Base-by-base conservation (phyloP, 345 rosid species). In the Citrus maxima region DNA sequence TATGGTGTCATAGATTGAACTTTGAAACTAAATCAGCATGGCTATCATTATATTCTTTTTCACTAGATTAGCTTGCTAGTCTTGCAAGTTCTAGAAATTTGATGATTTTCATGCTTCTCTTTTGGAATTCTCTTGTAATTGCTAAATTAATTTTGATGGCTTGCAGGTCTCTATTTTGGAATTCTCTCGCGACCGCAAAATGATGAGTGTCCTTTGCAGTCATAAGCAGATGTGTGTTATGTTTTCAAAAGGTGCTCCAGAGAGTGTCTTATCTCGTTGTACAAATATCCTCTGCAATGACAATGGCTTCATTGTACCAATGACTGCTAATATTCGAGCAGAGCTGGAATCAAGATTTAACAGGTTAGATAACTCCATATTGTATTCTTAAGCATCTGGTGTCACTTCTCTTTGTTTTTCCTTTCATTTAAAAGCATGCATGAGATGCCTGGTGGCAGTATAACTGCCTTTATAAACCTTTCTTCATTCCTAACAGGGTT, bases 241-340 rank as follows among this genome's bases (percentile, higher is more conserved):
- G 92, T 94, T 94, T 79, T 90, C 97, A 6, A 96, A 96, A 87
- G 99, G 99, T 86, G 98, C 99, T 86, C 98, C 99, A 61, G 99
- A 96, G 81, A 91, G 93, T 83, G 87, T 96, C 78, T 78, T 94
- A 77, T 89, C 98, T 76, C 91, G 98, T 82, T 94, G 99, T 83
- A 84, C 97, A 7, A 86, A 76, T 85, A 81, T 93, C 79, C 94
- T 94, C 58, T 92, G 98, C 87, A 90, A 96, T 86, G 82, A 78
- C 63, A 94, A 90, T 89, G 98, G 99, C 58, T 90, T 94, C 75
- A 88, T 88, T 81, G 82, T 84, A 87, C 98, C 97, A 77, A 68
- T 96, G 80, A 93, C 97, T 72, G 85, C 90, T 80, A 82, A 76
- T 55, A 78, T 87, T 78, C 90, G 89, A 72, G 89, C 90, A 80